Base-by-base conservation (phyloP, 1,139 yeast genomes). In the Suhomyces anneliseae region DNA sequence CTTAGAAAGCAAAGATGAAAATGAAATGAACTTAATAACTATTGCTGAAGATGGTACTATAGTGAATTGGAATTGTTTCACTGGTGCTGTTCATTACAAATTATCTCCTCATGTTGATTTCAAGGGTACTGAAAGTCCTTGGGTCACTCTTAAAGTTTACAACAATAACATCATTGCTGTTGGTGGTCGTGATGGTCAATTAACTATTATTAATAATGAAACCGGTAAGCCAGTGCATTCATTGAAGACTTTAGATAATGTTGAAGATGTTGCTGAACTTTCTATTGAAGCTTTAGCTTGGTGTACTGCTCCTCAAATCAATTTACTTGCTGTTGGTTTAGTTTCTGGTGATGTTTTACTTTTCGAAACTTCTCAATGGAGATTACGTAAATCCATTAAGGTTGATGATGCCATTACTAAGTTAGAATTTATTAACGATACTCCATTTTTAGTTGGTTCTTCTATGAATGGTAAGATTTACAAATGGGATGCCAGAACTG, bases 401-500 rank as follows among this genome's bases (percentile, higher is more conserved):
- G 74, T 87, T 42, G 85, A 80, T 33, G 97, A 90, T 57, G 88
- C 98, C 6, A 81, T 90, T 44, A 95, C 99, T 11, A 85, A 87
- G 62, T 72, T 93, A 46, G 71, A 78, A 58, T 92, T 93, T 57
- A 71, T 88, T 27, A 69, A 71, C 24, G 74, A 79, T 29, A 57
- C 75, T 11, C 85, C 92, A 3, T 56, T 76, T 43, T 71, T 93
- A 46, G 69, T 87, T 37, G 95, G 87, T 1, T 77, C 90, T 4
- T 81, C 88, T 47, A 88, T 90, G 83, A 87, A 90, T 61, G 97
- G 98, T 45, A 81, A 81, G 56, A 79, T 93, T 36, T 85, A 85
- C 67, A 84, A 86, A 65, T 90, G 92, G 87, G 98, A 95, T 66
- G 84, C 87, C 8, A 83, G 97, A 70, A 85, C 90, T 3, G 96